Base-by-base conservation (phyloP, 768 basidiomycete genomes). In the Suillus lakei region DNA sequence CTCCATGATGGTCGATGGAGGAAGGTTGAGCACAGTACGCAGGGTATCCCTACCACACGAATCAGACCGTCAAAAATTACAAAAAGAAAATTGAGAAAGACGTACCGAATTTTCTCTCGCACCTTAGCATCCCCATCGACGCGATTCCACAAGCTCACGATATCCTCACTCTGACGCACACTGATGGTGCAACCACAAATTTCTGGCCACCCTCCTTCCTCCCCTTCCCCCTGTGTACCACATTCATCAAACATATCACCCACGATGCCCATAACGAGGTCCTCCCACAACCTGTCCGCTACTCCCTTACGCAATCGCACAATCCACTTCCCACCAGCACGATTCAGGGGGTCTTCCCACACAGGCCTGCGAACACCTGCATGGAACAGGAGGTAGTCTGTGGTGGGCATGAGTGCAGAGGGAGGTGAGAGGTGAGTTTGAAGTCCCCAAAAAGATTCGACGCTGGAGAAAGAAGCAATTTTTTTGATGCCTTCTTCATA, bases 401-500 rank as follows among this genome's bases (percentile, higher is more conserved):
- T 97, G 4, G 95, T 97, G 7, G 96, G 91, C 13, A 88, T 84
- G 30, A 98, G 85, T 15, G 86, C 84, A 1, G 93, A 95, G 1
- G 96, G 95, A 0, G 93, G 88, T 6, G 90, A 84, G 32, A 99
- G 85, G 76, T 98, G 97, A 5, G 96, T 95, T 84, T 93, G 92
- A 65, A 99, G 81, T 28, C 95, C 91, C 91, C 96, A 97, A 78
- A 96, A 98, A 43, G 95, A 96, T 80, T 98, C 97, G 61, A 95
- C 92, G 91, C 94, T 96, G 69, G 91, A 89, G 74, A 96, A 97
- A 5, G 92, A 88, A 6, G 95, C 88, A 55, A 98, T 89, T 77
- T 91, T 91, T 80, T 95, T 95, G 73, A 98, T 97, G 34, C 95
- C 95, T 73, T 97, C 95, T 72, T 98, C 96, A 73, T 98, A 98